Evolutionary conservation across 768 basidiomycete genomes (phyloP).

Genomic region (Pisolithus sp.): DNA sequence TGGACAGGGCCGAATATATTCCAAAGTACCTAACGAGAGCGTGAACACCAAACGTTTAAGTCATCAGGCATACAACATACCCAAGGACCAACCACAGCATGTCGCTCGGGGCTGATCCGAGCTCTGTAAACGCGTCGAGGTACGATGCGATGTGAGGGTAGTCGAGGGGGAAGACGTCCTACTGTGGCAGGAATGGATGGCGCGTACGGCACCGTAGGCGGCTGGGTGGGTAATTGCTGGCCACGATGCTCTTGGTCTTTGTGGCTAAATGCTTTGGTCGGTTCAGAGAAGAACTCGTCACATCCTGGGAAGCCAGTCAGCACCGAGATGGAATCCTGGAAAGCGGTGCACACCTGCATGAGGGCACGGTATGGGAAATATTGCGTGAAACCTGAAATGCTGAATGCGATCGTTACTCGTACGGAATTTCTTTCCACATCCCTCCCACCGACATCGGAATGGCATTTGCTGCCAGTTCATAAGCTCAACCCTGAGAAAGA

Average conservation of each 20-base stretch:
- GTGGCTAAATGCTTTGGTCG: conserved; percentile 46
- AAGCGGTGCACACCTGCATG: conserved; percentile 35
- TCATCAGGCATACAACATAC: conserved; percentile 30
- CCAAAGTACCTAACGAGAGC: conserved; percentile 36
- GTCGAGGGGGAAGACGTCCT: conserved; percentile 32
- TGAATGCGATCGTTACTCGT: conserved; percentile 29
- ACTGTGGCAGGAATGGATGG: conserved; percentile 28
- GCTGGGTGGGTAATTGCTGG: conserved; percentile 17
- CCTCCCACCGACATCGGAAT: conserved; percentile 50
- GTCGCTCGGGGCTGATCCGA: conserved; percentile 45
- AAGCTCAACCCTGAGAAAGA: conserved; percentile 2
- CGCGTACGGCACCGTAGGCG: conserved; percentile 27
- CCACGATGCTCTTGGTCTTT: conserved; percentile 31
- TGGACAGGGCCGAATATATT: conserved; percentile 36
- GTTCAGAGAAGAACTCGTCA: conserved; percentile 39
- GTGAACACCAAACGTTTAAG: conserved; percentile 2
- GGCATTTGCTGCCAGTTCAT: conserved; percentile 23
- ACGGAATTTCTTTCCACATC: conserved; percentile 43
- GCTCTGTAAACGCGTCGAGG: conserved; percentile 38
- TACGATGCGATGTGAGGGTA: conserved; percentile 49
- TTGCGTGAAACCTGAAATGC: conserved; percentile 50
- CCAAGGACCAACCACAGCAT: conserved; percentile 46
- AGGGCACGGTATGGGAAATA: conserved; percentile 24
- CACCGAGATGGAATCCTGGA: neutral
- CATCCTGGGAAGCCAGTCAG: conserved; percentile 40